These are phyloP conservation scores for Paraphoma sp. DNA, from an alignment of 2,329 filamentous ascomycete genomes.

Conservation along the genomic window DNA sequence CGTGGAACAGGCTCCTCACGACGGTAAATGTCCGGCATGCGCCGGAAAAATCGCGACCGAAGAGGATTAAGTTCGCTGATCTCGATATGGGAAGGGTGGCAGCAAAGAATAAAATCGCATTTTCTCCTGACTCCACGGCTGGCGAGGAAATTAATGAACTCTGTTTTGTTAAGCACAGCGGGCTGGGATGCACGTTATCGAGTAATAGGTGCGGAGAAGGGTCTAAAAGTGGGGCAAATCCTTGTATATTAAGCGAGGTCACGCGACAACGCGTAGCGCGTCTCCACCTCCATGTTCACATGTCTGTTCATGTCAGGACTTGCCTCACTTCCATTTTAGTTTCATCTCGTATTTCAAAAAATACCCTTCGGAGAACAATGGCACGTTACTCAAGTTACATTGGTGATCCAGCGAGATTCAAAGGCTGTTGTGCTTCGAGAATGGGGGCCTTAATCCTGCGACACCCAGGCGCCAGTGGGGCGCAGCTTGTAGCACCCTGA, in stretches of 20 bases:
- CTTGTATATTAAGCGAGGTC: background rate
- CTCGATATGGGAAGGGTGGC: background rate
- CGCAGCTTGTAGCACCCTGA: background rate
- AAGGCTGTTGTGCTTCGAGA: no score
- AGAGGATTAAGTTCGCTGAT: background rate
- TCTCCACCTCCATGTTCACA: background rate
- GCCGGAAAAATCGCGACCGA: slow-evolving; percentile 3
- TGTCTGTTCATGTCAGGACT: background rate
- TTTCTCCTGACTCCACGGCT: background rate
- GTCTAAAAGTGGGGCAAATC: background rate
- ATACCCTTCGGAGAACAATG: no score
- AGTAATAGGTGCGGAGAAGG: background rate
- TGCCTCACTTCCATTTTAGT: no score
- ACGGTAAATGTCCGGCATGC: slow-evolving; percentile 2
- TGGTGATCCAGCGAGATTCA: no score
- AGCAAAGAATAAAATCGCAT: background rate
- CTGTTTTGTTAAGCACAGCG: background rate
- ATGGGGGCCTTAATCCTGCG: slow-evolving; percentile 1
- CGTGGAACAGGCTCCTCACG: background rate
- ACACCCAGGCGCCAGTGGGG: background rate
- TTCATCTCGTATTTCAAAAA: no score
- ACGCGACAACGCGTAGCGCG: background rate
- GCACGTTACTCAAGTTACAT: no score
- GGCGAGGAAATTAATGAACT: background rate
- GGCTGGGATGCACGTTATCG: background rate